Base-by-base conservation (phyloP, 768 basidiomycete species). In the Suillus bovinus region DNA sequence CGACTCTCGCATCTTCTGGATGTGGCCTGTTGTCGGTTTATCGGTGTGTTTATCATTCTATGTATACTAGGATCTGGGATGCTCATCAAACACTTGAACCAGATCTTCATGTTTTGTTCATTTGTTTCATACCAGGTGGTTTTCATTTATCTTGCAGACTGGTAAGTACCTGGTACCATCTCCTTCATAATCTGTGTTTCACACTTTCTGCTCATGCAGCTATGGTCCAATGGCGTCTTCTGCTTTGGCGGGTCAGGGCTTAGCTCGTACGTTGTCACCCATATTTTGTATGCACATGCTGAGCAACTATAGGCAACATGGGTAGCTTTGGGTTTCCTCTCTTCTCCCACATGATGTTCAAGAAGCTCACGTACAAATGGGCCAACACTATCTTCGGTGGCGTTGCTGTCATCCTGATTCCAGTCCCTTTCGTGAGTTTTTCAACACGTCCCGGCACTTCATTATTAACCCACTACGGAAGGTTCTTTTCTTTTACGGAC, bases 201-300 rank as follows among this genome's bases (percentile, higher is more conserved):
- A 41, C 16, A 44, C 58, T 6, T 67, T 66, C 22, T 24, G 33
- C 17, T 14, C 31, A 53, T 78, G 22, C 33, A 71, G 83, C 64
- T 84, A 85, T 67, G 82, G 82, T 2, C 80, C 79, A 2, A 88
- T 83, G 70, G 86, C 88, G 1, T 87, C 86, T 0, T 87, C 86
- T 5, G 87, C 87, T 27, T 74, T 89, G 10, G 87, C 88, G 0
- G 88, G 82, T 2, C 86, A 89, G 69, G 83, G 84, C 63, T 78
- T 88, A 50, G 78, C 81, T 57, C 78, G 86, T 81, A 69, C 46
- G 82, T 74, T 58, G 59, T 36, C 33, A n/a, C 20, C 29, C 31
- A n/a, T 3, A 6, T 7, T 27, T 24, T 44, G 8, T 16, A 34
- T 20, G 36, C 22, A 3, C 46, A 4, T 22, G 20, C 41, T 22